A percentile compares a stretch with the other conserved stretches of the same genome.
These are phyloP conservation scores for Polytolypa hystricis DNA, from an alignment of 2,329 filamentous ascomycete genomes.

Conservation along the genomic window DNA sequence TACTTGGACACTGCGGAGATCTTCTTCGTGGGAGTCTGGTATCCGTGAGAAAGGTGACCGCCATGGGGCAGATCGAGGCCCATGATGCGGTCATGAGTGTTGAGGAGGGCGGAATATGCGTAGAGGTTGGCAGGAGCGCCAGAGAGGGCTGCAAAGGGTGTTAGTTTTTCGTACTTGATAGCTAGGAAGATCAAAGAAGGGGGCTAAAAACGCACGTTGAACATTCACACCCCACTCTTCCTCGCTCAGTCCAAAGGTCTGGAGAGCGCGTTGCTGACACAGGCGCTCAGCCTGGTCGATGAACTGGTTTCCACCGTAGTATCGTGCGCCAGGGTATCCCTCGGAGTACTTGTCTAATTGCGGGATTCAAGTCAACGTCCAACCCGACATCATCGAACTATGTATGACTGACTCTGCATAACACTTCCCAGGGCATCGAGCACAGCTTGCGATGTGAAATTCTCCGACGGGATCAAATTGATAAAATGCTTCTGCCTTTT, in stretches of 20 bases:
- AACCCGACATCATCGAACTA: slow-evolving; percentile 7
- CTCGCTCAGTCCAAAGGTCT: slow-evolving; percentile 72
- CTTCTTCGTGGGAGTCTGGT: slow-evolving; percentile 91
- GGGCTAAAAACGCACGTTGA: slow-evolving; percentile 49
- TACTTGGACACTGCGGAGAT: slow-evolving; percentile 98
- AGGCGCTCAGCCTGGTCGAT: slow-evolving; percentile 84
- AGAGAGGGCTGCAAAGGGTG: slow-evolving; percentile 52
- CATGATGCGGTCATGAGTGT: slow-evolving; percentile 92
- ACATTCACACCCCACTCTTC: slow-evolving; percentile 97
- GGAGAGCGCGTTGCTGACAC: slow-evolving; percentile 80
- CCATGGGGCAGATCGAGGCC: slow-evolving; percentile 89
- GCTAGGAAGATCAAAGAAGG: neutral
- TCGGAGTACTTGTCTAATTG: slow-evolving; percentile 88
- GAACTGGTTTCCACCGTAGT: slow-evolving; percentile 94
- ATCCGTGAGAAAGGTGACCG: slow-evolving; percentile 91
- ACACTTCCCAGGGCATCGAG: slow-evolving; percentile 84
- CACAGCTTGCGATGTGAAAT: slow-evolving; percentile 88
- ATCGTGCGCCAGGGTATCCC: slow-evolving; percentile 89
- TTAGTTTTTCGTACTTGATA: slow-evolving; percentile 1
- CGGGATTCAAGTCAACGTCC: slow-evolving; percentile 26
- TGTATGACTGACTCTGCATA: slow-evolving; percentile 65
- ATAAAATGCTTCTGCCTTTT: slow-evolving; percentile 94
- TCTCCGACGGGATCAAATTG: slow-evolving; percentile 91
- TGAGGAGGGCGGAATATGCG: slow-evolving; percentile 93
- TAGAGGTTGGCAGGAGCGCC: slow-evolving; percentile 65